phyloP scores from a whole-genome alignment of 2,329 filamentous ascomycete species.

The Diaporthe batatas region DNA sequence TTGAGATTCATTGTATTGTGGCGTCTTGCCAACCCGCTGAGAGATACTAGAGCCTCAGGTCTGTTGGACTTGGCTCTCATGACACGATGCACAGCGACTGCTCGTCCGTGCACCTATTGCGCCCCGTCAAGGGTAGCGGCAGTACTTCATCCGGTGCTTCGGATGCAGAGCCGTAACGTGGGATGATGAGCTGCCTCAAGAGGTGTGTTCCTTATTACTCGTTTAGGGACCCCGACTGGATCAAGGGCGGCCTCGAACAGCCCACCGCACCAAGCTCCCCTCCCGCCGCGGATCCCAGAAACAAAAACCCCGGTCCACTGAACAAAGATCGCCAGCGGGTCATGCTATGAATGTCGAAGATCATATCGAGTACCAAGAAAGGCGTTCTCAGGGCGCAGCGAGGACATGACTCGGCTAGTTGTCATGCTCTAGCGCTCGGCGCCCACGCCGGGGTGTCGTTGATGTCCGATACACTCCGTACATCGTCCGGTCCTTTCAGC shows the following conservation, averaged over 20 bases:
- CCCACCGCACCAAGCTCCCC: slow-evolving; percentile 24
- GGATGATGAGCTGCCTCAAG: slow-evolving; percentile 18
- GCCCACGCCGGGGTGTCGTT: slow-evolving; percentile 5
- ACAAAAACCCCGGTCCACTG: slow-evolving; percentile 23
- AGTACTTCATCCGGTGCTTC: slow-evolving; percentile 30
- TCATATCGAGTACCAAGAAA: slow-evolving; percentile 7
- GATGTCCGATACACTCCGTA: slow-evolving; percentile 38
- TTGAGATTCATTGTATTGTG: not conserved
- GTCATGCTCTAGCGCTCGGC: slow-evolving; percentile 9
- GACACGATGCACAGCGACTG: not conserved
- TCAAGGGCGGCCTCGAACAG: slow-evolving; percentile 29
- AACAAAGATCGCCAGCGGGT: slow-evolving; percentile 16
- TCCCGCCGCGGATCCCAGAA: slow-evolving; percentile 24
- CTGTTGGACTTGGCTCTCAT: slow-evolving; percentile 26
- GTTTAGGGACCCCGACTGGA: slow-evolving; percentile 16
- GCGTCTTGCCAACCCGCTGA: slow-evolving; percentile 19
- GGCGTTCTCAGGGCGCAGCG: not conserved
- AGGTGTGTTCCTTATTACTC: slow-evolving; percentile 11
- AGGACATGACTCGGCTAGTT: slow-evolving; percentile 16
- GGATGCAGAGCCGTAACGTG: slow-evolving; percentile 29
- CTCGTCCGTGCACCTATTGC: slow-evolving; percentile 29
- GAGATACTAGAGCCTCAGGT: slow-evolving; percentile 27
- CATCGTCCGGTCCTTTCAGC: slow-evolving; percentile 24
- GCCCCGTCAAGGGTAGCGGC: slow-evolving; percentile 19
- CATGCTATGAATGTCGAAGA: slow-evolving; percentile 23